Evolutionary conservation across 805 yeast genomes (phyloP), one percentile per base, ranked within the genome.

Genomic region (Huiozyma naganishii): DNA sequence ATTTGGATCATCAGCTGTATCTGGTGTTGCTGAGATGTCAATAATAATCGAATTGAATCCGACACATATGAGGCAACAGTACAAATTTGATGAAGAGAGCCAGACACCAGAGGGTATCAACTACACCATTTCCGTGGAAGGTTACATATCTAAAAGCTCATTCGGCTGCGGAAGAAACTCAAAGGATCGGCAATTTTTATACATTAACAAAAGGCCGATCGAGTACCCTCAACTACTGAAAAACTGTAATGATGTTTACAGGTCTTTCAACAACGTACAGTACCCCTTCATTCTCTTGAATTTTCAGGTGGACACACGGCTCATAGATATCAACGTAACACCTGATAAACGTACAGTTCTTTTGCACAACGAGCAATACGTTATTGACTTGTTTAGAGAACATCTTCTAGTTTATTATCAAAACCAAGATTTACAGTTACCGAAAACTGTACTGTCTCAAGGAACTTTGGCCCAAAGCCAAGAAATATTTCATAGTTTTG

Each of bases 281-380:
- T 72, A 58, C 42, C 97, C 97, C 0, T 74, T 77, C 8, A 68
- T 83, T 40, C 68, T 87, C 2, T 52, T 86, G 3, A 71, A 92
- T 59, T 51, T 92, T 17, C 53, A 55, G 10, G 57, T 86, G 6
- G 70, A 73, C 36, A 69, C 83, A 0, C 52, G 56, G 27, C 65
- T 68, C 34, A 47, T 81, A n/a, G 98, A 92, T 62, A 71, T 92
- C 13, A 92, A 92, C 61, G 83, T 92, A 1, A 80, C 95, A 0
- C 97, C 98, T 0, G 97, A 92, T 59, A 92, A 92, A 58, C 69
- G 90, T 42, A 74, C 78, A 2, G 70, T 89, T 1, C 57, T 84
- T 53, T 57, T 88, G 1, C 87, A 80, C 46, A 69, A 78, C 48
- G 97, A 89, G 59, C 58, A 62, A 4, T 58, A 65, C n/a, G 57